Conservation (phyloP, 352 stramenopile species). For the Pythium diclinum region DNA sequence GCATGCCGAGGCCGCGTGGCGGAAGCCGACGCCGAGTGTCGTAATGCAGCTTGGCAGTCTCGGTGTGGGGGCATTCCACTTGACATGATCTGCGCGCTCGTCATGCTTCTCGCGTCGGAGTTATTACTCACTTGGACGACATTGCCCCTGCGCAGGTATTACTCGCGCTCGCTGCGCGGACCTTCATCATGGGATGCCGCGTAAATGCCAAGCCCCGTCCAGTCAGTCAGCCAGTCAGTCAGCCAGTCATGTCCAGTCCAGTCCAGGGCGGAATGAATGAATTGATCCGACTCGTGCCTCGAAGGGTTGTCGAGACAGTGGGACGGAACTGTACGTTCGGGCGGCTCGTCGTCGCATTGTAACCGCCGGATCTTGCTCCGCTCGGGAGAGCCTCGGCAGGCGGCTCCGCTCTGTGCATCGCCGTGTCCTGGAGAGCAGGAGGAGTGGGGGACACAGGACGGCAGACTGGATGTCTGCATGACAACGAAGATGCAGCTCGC, state of each 20-base stretch:
- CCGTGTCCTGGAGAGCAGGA: neutral
- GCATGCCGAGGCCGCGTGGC: neutral
- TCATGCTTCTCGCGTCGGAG: neutral
- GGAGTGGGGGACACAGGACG: neutral
- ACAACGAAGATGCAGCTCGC: neutral
- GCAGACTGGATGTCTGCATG: neutral
- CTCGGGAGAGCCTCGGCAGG: too few species aligned
- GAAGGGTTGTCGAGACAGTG: neutral
- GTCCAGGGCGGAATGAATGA: neutral
- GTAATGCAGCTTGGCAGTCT: conserved; percentile 5
- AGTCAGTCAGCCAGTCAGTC: too few species aligned
- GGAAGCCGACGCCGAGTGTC: neutral
- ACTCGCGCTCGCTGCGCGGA: conserved; percentile 3
- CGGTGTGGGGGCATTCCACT: neutral
- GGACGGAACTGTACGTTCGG: neutral
- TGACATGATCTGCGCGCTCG: neutral
- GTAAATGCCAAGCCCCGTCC: neutral
- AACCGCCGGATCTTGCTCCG: neutral
- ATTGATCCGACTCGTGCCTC: neutral
- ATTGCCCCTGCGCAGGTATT: neutral
- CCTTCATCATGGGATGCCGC: neutral
- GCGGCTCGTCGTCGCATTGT: conserved; percentile 3
- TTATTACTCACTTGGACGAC: conserved; percentile 1
- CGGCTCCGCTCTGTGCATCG: neutral
- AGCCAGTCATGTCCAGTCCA: neutral